Conservation (phyloP, 306 rosid species). For the Cucumis cinereus region DNA sequence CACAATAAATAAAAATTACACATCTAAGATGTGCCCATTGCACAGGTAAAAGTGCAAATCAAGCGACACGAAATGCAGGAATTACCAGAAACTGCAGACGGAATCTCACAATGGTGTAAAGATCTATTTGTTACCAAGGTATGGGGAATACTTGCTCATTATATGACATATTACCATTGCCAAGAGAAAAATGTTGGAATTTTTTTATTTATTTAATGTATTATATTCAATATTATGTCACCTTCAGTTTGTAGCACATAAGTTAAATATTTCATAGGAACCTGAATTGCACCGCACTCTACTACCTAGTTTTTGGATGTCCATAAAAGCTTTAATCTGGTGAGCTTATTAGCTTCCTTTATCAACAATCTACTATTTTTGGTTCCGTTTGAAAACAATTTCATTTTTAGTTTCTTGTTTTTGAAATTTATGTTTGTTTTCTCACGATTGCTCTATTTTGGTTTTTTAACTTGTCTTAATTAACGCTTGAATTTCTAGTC, state of each 20-base stretch:
- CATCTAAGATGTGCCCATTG: background rate
- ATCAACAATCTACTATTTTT: background rate
- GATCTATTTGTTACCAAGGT: conserved; percentile 70
- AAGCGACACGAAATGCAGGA: conserved; percentile 57
- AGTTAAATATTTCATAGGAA: background rate
- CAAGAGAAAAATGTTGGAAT: background rate
- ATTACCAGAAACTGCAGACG: conserved; percentile 61
- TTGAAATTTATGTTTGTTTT: background rate
- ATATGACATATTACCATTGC: background rate
- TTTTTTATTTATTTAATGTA: background rate
- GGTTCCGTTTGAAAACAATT: background rate
- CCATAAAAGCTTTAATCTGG: background rate
- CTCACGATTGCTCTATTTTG: too few species aligned
- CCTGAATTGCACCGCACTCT: background rate
- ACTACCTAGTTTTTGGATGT: background rate
- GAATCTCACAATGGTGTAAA: conserved; percentile 77
- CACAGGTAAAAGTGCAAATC: conserved; percentile 63
- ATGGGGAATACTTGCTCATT: background rate
- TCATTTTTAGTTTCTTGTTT: background rate
- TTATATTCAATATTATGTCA: background rate
- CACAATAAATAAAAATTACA: background rate
- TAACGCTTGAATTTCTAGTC: too few species aligned
- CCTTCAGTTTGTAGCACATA: background rate
- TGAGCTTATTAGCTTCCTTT: background rate
- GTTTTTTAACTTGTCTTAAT: too few species aligned